Base-by-base conservation (phyloP, 1,139 yeast species). In the Scheffersomyces titani region DNA sequence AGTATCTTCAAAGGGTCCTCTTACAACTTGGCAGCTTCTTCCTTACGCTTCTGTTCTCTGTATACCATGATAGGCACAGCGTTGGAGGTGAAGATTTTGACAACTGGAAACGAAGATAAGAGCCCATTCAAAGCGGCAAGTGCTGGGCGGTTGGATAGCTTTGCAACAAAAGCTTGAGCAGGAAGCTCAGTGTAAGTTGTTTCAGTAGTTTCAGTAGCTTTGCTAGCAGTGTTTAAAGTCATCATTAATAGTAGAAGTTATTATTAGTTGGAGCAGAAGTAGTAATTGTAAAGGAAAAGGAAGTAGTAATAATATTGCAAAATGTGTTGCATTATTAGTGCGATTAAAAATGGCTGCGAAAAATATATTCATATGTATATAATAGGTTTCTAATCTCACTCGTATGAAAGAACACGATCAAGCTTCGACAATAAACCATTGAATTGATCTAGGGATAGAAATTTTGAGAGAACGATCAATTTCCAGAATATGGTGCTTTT, bases 51-150 rank as follows among this genome's bases (percentile, higher is more conserved):
- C 65, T 62, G 74, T 68, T 63, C 68, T 60, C 68, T 63, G 49
- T 76, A 77, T 67, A 81, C 78, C 63, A 83, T 64, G 52, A 85
- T 68, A 11, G 89, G 89, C 48, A 85, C 81, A 18, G 87, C 85
- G 67, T 84, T 84, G 22, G 88, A 82, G 9, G 86, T 80, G 67
- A 86, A 83, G 50, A 83, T 73, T 67, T 85, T 84, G 55, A 82
- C 80, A 24, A 82, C 77, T 9, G 90, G 89, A 65, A 83, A 79
- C n/a, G 88, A 83, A 16, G 87, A 83, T 47, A 85, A 69, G 63
- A 86, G 73, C 6, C 89, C 88, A 55, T 84, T 84, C 54, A 85
- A 65, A 5, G 90, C 89, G 20, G 86, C 83, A 51, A 86, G 70
- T 3, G 88, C 88, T 1, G 89, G 89, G 60, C 76, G 76, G 52